A percentile compares a stretch with the other conserved stretches of the same genome.
Conservation (phyloP, 2,329 filamentous ascomycete genomes). For the Endoconidiophora polonica region DNA sequence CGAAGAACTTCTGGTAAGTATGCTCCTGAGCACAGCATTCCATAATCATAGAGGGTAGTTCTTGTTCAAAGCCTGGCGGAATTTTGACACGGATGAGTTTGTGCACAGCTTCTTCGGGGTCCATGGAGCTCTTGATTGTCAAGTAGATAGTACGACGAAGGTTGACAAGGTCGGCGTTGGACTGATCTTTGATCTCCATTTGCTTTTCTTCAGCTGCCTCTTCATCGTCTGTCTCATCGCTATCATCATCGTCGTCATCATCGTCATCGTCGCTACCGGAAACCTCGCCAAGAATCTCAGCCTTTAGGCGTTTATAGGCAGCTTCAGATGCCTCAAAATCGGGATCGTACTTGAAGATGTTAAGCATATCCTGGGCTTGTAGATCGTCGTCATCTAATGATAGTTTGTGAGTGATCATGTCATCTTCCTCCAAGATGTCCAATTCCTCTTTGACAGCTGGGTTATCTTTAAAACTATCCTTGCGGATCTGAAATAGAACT, state of each 20-base stretch:
- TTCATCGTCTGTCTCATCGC: conserved; percentile 52
- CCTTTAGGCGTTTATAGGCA: conserved; percentile 76
- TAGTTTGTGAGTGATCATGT: conserved; percentile 84
- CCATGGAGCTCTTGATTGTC: conserved; percentile 91
- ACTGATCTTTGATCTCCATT: conserved; percentile 94
- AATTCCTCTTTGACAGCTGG: conserved; percentile 80
- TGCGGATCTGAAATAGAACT: conserved; percentile 87
- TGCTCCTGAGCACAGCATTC: conserved; percentile 94
- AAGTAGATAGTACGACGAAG: conserved; percentile 88
- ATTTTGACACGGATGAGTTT: conserved; percentile 92
- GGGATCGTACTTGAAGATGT: conserved; percentile 87
- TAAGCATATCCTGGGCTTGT: conserved; percentile 71
- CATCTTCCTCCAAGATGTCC: conserved; percentile 91
- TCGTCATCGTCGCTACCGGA: conserved; percentile 67
- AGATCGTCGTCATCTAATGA: conserved; percentile 63
- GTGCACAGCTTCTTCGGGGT: conserved; percentile 92
- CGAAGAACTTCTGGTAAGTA: conserved; percentile 96
- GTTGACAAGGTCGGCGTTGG: conserved; percentile 88
- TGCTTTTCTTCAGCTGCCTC: conserved; percentile 65
- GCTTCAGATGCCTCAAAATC: conserved; percentile 85
- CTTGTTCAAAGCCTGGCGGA: conserved; percentile 69
- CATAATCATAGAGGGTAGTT: conserved; percentile 90
- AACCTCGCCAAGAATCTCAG: conserved; percentile 86
- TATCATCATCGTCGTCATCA: conserved; percentile 35
- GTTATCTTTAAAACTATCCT: conserved; percentile 94